Evolutionary conservation across 2,329 filamentous ascomycete genomes (phyloP), one percentile per base, ranked within the genome.

Genomic region (Botrytis hyacinthi): DNA sequence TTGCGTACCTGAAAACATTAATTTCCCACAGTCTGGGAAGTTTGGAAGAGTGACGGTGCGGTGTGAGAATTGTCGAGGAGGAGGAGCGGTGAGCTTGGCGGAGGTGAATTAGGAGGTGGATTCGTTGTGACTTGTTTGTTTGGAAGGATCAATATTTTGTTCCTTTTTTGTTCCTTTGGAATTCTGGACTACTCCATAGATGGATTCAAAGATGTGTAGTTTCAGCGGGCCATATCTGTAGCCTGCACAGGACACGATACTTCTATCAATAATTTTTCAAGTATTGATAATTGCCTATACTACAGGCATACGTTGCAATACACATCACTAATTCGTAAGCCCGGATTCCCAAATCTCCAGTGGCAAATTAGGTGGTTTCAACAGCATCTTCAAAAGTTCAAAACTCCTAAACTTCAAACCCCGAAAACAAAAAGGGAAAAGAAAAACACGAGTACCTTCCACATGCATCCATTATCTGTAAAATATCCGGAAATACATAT

Each of bases 291-390:
- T 14, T n/a, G 46, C 65, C 65, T 67, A 67, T 40, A 40, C 65
- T 32, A 32, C 48, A 57, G 48, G 48, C 48, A 29, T 42, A 20
- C 48, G 26, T 40, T 37, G 18, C 66, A 42, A 6, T 22, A n/a
- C 35, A 42, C 48, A 57, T 68, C 35, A 57, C 26, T 42, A 54
- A 68, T 42, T 57, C 32, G 46, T 42, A 54, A 68, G 46, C 65
- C 35, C n/a, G 4, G 40, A 54, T 42, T 12, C 14, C 26, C 65
- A 10, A 29, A 68, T 57, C 35, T 57, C 14, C 18, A 42, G 35
- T 57, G 66, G 66, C 66, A 68, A 68, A 57, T 68, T 42, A 68
- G 48, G 32, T 57, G 8, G 65, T 57, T 57, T 68, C 48, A 68
- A 57, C 26, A 18, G 26, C 65, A 68, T 40, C 40, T 10, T 44